phyloP scores from a whole-genome alignment of 2,329 filamentous ascomycete genomes.

The Blastomyces percursus region DNA sequence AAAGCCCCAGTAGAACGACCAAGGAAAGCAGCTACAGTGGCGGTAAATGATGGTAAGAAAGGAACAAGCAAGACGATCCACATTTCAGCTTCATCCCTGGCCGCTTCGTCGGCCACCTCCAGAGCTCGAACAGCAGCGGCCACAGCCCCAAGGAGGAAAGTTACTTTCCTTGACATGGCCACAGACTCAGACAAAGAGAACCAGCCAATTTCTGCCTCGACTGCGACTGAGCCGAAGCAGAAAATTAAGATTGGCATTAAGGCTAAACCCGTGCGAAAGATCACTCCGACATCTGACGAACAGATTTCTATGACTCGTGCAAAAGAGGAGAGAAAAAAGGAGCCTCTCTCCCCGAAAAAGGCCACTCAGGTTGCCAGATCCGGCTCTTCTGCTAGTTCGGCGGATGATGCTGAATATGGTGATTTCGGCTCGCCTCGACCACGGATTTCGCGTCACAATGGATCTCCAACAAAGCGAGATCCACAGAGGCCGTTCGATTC shows the following conservation, averaged over 20 bases:
- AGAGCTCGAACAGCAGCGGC: conserved; percentile 16
- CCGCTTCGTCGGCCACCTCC: conserved; percentile 7
- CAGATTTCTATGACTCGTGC: conserved; percentile 13
- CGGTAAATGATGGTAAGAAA: conserved; percentile 11
- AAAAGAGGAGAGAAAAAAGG: conserved; percentile 15
- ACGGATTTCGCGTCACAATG: conserved; percentile 22
- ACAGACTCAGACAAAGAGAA: conserved; percentile 35
- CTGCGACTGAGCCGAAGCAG: conserved; percentile 16
- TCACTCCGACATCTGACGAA: conserved; percentile 25
- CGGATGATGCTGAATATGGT: conserved; percentile 28
- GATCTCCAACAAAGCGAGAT: conserved; percentile 26
- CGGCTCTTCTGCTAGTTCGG: conserved; percentile 26
- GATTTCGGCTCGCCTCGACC: conserved; percentile 32
- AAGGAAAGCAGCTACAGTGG: conserved; percentile 7
- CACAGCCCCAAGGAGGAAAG: conserved; percentile 30
- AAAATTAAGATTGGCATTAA: conserved; percentile 29
- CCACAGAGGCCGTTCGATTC: conserved; percentile 21
- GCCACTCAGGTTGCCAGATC: conserved; percentile 36
- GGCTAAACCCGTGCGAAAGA: conserved; percentile 37
- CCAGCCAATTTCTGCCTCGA: conserved; percentile 20
- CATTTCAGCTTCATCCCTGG: conserved; percentile 6
- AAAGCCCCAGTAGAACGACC: conserved; percentile 11
- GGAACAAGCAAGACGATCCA: conserved; percentile 8
- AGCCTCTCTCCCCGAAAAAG: conserved; percentile 41
- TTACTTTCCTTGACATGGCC: conserved; percentile 36